Conservation (phyloP, 148 eudicot genomes). For the Silene conica region DNA sequence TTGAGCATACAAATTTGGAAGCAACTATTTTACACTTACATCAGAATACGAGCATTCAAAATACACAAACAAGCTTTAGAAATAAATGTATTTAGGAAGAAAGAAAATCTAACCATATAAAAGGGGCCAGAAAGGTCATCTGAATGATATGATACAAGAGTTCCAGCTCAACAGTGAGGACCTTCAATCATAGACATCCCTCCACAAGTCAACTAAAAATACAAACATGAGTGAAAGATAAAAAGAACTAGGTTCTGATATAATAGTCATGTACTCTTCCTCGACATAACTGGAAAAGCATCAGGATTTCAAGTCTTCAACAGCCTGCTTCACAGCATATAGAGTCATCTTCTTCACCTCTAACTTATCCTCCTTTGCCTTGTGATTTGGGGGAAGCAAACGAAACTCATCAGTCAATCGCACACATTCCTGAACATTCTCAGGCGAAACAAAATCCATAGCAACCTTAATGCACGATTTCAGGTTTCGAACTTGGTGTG, state of each 20-base stretch:
- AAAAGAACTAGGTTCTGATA: slow-evolving; percentile 4
- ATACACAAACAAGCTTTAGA: not conserved
- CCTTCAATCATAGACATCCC: not conserved
- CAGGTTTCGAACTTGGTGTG: slow-evolving; percentile 59
- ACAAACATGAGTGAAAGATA: not conserved
- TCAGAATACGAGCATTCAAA: too few species aligned
- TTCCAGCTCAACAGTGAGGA: slow-evolving; percentile 10
- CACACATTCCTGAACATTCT: slow-evolving; percentile 44
- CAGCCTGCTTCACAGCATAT: slow-evolving; percentile 34
- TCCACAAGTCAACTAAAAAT: not conserved
- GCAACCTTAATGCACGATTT: slow-evolving; percentile 57
- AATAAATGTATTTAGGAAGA: not conserved
- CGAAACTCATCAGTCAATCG: slow-evolving; percentile 47
- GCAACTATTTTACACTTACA: too few species aligned
- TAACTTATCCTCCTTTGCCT: slow-evolving; percentile 46
- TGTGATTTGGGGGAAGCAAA: slow-evolving; percentile 37
- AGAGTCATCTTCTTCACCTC: slow-evolving; percentile 47
- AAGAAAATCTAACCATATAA: slow-evolving; percentile 7
- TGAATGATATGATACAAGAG: slow-evolving; percentile 2
- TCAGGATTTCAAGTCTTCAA: slow-evolving; percentile 32
- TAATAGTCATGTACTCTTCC: too few species aligned
- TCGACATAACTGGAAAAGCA: not conserved
- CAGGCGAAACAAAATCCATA: slow-evolving; percentile 49
- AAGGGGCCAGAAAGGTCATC: slow-evolving; percentile 13
- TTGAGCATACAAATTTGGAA: too few species aligned